Evolutionary conservation across 2,329 filamentous ascomycete species (phyloP), one percentile per base, ranked within the genome.

Genomic region (Thielaviopsis cerberus): DNA sequence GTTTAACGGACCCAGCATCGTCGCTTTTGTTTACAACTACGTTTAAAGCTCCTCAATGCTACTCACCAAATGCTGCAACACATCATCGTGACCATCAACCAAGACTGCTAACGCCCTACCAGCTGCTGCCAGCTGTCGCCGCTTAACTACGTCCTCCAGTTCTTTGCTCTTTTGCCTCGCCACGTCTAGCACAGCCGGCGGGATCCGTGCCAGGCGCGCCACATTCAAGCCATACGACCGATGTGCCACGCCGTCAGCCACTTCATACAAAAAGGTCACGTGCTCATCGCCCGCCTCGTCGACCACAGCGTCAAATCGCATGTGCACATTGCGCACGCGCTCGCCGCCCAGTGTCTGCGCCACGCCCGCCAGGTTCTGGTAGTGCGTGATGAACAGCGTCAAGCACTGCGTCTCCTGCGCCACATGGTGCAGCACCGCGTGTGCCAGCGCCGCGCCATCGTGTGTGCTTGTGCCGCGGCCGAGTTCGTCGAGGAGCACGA

Each of bases 341-440:
- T 77, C 75, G 6, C 74, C 69, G 15, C 74, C 73, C 60, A 94
- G 85, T 1, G 80, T 81, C 25, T 82, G 78, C 10, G 83, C 84
- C 62, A 94, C 77, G 53, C 74, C 73, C 10, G 82, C 81, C 0
- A 98, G 78, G 63, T 83, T 84, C 71, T 98, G 92, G 69, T 98
- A 98, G 71, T 98, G 92, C 3, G 92, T 98, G 69, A 98, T 95
- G 74, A 98, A 98, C 50, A 98, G 76, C 5, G 88, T 94, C 53
- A 96, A 75, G 62, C 88, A 88, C 57, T 78, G 76, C 0, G 83
- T 78, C 17, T 89, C 79, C 24, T 81, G 76, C 25, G 94, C 84
- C 61, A 97, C 80, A 66, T 94, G 83, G 60, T 91, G 82, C 5
- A 98, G 76, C 4, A 98, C 92, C 24, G 89, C 86, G 65, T 94